These are phyloP conservation scores for Yamadazyma dendronema DNA, from an alignment of 1,139 yeast species.

Conservation along the genomic window DNA sequence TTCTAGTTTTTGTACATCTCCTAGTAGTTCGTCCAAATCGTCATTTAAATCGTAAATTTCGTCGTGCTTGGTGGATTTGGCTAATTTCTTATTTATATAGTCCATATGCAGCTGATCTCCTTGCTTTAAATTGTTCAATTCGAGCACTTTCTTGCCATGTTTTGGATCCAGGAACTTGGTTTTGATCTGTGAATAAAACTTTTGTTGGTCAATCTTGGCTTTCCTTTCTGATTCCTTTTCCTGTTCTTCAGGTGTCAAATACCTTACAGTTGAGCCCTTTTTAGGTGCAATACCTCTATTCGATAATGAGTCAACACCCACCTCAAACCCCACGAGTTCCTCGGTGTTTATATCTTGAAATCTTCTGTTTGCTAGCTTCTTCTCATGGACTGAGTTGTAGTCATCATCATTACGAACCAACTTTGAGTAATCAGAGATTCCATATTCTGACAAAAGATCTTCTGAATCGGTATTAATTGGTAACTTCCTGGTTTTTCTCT, in stretches of 20 bases:
- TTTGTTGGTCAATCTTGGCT: conserved; percentile 25
- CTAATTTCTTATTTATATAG: conserved; percentile 25
- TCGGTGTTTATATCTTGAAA: conserved; percentile 25
- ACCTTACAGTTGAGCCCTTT: conserved; percentile 12
- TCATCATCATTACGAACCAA: conserved; percentile 25
- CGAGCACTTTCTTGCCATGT: conserved; percentile 23
- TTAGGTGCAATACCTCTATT: background rate
- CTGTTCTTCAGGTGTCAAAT: conserved; percentile 28
- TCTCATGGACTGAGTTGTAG: conserved; percentile 25
- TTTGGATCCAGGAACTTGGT: conserved; percentile 19
- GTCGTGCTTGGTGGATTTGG: conserved; percentile 2
- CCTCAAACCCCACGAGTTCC: conserved; percentile 36
- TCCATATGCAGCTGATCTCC: conserved; percentile 25
- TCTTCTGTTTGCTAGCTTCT: conserved; percentile 20
- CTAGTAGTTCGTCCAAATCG: conserved; percentile 19
- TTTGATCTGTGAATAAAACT: conserved; percentile 30
- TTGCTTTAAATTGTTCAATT: conserved; percentile 33
- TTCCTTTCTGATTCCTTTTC: conserved; percentile 24
- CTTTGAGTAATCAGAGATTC: conserved; percentile 30
- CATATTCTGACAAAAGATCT: conserved; percentile 42
- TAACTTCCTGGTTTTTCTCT: conserved; percentile 28
- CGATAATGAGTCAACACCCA: conserved; percentile 28
- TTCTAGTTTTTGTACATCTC: too few relatives aligned
- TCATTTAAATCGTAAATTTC: conserved; percentile 10
- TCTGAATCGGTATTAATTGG: conserved; percentile 31